Base-by-base conservation (phyloP, 176 grass and related monocot species). In the Musa troglodytarum region DNA sequence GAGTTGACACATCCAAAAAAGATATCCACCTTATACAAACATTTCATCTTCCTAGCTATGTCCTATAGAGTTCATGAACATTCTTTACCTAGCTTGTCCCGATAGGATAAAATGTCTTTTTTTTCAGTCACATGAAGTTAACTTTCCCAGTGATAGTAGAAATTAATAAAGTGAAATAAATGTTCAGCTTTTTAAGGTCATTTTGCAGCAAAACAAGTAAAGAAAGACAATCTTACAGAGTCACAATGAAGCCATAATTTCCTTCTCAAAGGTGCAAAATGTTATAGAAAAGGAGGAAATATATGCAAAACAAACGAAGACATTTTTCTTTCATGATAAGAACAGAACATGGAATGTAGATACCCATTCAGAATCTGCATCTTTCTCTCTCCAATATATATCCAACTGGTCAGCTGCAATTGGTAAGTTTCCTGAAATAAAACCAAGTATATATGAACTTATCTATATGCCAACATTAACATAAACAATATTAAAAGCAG, bases 361-460 rank as follows among this genome's bases (percentile, higher is more conserved):
- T 75, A 99, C 95, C 95, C 95, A 99, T 89, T 91, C 90, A 70
- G 86, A 89, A 82, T 99, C 95, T 82, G 93, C 88, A 77, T 99
- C 84, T 79, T 99, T 99, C 72, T 91, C 95, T 82, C 79, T 99
- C 88, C 90, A 94, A 82, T 85, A 94, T 80, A 99, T 91, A 73
- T 63, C 55, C 65, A 84, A 81, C n/a, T 91, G 95, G 73, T 93
- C 82, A 84, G 80, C 65, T 63, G 87, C 53, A 73, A 79, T 28
- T 59, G 76, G 81, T 55, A 82, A 86, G n/a, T 9, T 84, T 26
- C 82, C 95, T 91, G 81, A 54, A 77, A 84, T 50, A 74, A 23
- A 50, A 29, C 75, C 74, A 82, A 77, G 16, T 19, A 61, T 21
- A 52, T 50, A 11, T 51, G 15, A 70, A 11, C 50, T 68, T 63